These are phyloP conservation scores for Vigna nakashimae DNA, from an alignment of 306 rosid genomes.

Conservation along the genomic window DNA sequence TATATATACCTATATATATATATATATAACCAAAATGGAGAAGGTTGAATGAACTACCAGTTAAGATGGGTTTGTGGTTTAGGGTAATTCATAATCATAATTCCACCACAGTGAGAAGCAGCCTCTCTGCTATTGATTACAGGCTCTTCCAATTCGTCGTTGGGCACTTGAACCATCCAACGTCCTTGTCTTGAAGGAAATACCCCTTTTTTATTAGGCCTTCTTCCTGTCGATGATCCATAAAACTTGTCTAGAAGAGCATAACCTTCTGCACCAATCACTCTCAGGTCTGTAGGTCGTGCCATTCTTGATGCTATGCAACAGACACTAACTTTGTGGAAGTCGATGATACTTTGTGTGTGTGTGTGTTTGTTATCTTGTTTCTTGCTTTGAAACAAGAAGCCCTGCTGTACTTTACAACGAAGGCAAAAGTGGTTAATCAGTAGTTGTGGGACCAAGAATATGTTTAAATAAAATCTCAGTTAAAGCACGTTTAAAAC, in stretches of 20 bases:
- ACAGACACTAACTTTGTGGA: neutral
- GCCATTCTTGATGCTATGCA: conserved; percentile 8
- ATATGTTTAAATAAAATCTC: neutral
- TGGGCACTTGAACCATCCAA: conserved; percentile 22
- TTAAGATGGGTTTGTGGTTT: neutral
- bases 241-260: neutral
- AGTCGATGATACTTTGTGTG: neutral
- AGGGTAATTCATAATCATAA: neutral
- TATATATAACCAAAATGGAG: neutral
- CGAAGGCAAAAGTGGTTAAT: neutral
- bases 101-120: conserved; percentile 8
- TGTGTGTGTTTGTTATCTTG: neutral
- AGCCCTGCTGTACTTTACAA: neutral
- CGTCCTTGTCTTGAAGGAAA: conserved; percentile 14
- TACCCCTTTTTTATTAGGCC: neutral
- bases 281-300: neutral
- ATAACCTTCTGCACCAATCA: neutral
- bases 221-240: neutral
- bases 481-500: no score
- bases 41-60: neutral
- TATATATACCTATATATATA: neutral
- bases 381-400: neutral
- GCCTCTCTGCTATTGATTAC: conserved; percentile 10
- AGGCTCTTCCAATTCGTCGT: conserved; percentile 19
- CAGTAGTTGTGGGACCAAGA: neutral